Percentiles rank a stretch among this genome's conserved stretches.
These are phyloP conservation scores for Scopulariopsis brevicaulis DNA, from an alignment of 2,329 filamentous ascomycete species.

Conservation along the genomic window DNA sequence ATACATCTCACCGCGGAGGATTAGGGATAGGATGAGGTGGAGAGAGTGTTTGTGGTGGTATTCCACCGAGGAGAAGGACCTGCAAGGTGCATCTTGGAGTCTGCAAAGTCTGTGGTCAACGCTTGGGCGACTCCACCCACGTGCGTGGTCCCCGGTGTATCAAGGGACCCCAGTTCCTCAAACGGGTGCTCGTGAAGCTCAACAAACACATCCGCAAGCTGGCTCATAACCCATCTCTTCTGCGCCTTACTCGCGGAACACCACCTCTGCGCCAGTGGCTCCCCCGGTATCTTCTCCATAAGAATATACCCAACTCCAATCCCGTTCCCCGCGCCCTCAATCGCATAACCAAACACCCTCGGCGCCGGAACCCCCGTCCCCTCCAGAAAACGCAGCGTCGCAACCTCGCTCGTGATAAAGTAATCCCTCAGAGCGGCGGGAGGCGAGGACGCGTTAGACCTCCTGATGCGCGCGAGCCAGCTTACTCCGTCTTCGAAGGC, in stretches of 20 bases:
- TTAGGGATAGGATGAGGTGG: conserved; percentile 13
- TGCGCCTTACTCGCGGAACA: conserved; percentile 13
- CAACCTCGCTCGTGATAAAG: conserved; percentile 15
- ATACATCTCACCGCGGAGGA: conserved; percentile 13
- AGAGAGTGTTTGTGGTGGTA: conserved; percentile 6
- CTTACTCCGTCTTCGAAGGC: conserved; percentile 13
- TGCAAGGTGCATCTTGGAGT: conserved; percentile 9
- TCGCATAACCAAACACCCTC: conserved; percentile 19
- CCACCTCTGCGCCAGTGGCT: conserved; percentile 17
- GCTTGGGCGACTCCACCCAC: conserved; percentile 10
- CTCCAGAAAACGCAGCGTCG: conserved; percentile 13
- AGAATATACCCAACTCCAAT: conserved; percentile 26
- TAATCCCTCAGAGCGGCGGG: conserved; percentile 12
- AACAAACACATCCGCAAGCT: conserved; percentile 18
- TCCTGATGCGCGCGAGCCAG: conserved; percentile 15
- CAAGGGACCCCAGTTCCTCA: conserved; percentile 13
- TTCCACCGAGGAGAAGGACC: conserved; percentile 13
- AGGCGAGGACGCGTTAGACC: conserved; percentile 9
- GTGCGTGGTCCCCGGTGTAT: not conserved
- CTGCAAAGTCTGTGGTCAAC: conserved; percentile 4
- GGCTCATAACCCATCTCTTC: conserved; percentile 17
- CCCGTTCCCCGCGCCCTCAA: conserved; percentile 16
- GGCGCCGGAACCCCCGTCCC: conserved; percentile 18
- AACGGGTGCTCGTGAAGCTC: conserved; percentile 20
- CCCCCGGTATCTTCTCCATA: conserved; percentile 26